Evolutionary conservation across 192 early-diverging fungal species (phyloP).

Genomic region (Coemansia sp.): DNA sequence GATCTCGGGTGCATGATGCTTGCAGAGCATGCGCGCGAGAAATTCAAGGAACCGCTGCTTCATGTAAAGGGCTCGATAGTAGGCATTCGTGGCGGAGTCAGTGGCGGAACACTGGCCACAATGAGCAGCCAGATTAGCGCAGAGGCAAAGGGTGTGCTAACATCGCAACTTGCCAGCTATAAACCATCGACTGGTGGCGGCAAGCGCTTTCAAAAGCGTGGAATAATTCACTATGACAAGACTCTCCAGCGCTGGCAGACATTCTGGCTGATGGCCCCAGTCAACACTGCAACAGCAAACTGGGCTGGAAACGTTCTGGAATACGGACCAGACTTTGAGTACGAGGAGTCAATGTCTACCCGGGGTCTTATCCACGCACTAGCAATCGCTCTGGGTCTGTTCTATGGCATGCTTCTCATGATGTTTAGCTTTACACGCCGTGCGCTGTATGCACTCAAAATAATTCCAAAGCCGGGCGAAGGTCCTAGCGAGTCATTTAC

Average conservation of each 20-base stretch:
- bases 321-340: constrained; percentile 60
- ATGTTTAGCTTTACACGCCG: constrained; percentile 51
- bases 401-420: constrained; percentile 28
- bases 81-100: constrained; percentile 55
- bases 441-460: constrained; percentile 43
- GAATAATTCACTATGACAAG: constrained; percentile 42
- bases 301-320: constrained; percentile 28
- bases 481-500: constrained; percentile 66
- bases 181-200: background rate
- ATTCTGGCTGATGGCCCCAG: constrained; percentile 46
- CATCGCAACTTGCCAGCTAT: background rate
- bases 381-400: constrained; percentile 38
- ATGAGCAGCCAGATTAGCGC: constrained; percentile 23
- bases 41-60: constrained; percentile 52
- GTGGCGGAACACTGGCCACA: constrained; percentile 66
- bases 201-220: constrained; percentile 14
- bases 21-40: constrained; percentile 53
- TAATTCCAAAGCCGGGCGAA: constrained; percentile 65
- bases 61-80: constrained; percentile 64
- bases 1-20: constrained; percentile 82
- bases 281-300: constrained; percentile 23
- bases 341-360: constrained; percentile 61
- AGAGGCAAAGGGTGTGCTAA: constrained; percentile 4
- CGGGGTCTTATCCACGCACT: constrained; percentile 50
- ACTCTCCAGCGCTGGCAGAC: constrained; percentile 49